These are phyloP conservation scores for Clonostachys chloroleuca DNA, from an alignment of 2,329 filamentous ascomycete species.

Conservation along the genomic window DNA sequence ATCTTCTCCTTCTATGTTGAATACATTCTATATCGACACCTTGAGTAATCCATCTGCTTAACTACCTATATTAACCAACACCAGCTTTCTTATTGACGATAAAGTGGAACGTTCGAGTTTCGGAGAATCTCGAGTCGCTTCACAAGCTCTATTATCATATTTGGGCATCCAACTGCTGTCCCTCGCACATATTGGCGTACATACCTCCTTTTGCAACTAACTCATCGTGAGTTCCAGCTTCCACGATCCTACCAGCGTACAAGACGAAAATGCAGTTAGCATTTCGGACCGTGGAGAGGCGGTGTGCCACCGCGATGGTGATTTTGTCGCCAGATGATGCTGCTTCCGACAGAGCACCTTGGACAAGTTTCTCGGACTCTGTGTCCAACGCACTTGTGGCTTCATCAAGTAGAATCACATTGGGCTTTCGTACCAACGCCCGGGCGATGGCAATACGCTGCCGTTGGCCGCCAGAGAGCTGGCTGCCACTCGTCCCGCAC, in stretches of 20 bases:
- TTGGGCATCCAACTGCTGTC: conserved; percentile 6
- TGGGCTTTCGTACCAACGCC: conserved; percentile 82
- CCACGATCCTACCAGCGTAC: conserved; percentile 77
- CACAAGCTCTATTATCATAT: background rate
- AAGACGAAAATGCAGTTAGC: conserved; percentile 97
- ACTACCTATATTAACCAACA: too few species aligned
- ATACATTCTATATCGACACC: too few species aligned
- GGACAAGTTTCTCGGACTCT: conserved; percentile 88
- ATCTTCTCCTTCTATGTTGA: too few species aligned
- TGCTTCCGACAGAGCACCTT: conserved; percentile 84
- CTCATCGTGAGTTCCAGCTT: conserved; percentile 84
- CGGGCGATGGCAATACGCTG: conserved; percentile 67
- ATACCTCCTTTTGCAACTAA: conserved; percentile 64
- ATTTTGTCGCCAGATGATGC: conserved; percentile 57
- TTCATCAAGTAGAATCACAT: conserved; percentile 88
- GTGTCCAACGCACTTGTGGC: conserved; percentile 35
- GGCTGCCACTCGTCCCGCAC: conserved; percentile 60
- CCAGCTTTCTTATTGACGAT: too few species aligned
- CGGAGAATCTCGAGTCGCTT: too few species aligned
- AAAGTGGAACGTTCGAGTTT: too few species aligned
- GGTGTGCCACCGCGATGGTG: conserved; percentile 94
- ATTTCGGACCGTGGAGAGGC: conserved; percentile 88
- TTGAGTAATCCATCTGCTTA: too few species aligned
- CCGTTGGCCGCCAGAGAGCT: conserved; percentile 64
- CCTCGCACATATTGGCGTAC: conserved; percentile 48